Percentiles rank a stretch among this genome's conserved stretches.
phyloP scores from a whole-genome alignment of 768 basidiomycete genomes.

The Epithele typhae region DNA sequence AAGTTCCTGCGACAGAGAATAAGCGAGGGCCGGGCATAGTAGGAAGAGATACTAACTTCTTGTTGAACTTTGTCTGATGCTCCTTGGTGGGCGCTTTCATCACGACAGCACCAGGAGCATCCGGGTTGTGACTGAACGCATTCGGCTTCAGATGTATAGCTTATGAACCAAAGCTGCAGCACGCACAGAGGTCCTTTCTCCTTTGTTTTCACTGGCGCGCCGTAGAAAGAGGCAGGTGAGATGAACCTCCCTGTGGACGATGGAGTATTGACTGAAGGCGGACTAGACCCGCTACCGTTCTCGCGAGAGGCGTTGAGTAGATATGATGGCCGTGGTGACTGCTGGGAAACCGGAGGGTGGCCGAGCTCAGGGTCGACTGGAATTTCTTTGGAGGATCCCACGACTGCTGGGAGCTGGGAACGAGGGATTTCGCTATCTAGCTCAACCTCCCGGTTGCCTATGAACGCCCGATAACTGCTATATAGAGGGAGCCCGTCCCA shows the following conservation, averaged over 20 bases:
- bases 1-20: slow-evolving; percentile 41
- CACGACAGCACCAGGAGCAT: slow-evolving; percentile 71
- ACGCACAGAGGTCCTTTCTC: slow-evolving; percentile 43
- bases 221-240: slow-evolving; percentile 62
- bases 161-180: neutral
- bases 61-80: slow-evolving; percentile 64
- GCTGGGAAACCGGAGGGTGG: slow-evolving; percentile 16
- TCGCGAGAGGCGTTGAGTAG: slow-evolving; percentile 5
- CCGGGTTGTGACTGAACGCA: slow-evolving; percentile 82
- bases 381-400: slow-evolving; percentile 27
- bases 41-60: slow-evolving; percentile 43
- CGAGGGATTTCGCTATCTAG: slow-evolving; percentile 48
- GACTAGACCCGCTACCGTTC: slow-evolving; percentile 12
- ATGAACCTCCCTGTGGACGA: slow-evolving; percentile 36
- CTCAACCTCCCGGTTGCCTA: slow-evolving; percentile 59
- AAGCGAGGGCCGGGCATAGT: neutral
- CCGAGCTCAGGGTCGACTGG: slow-evolving; percentile 21
- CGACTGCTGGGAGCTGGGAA: slow-evolving; percentile 47
- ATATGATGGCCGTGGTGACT: slow-evolving; percentile 3
- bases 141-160: neutral
- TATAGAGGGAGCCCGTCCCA: slow-evolving; percentile 55
- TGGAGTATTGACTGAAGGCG: slow-evolving; percentile 12
- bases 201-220: slow-evolving; percentile 30
- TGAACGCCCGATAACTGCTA: slow-evolving; percentile 40
- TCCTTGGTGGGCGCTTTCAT: slow-evolving; percentile 76